Evolutionary conservation across 306 rosid species (phyloP), one percentile per base, ranked within the genome.

Genomic region (Glycine tomentella): DNA sequence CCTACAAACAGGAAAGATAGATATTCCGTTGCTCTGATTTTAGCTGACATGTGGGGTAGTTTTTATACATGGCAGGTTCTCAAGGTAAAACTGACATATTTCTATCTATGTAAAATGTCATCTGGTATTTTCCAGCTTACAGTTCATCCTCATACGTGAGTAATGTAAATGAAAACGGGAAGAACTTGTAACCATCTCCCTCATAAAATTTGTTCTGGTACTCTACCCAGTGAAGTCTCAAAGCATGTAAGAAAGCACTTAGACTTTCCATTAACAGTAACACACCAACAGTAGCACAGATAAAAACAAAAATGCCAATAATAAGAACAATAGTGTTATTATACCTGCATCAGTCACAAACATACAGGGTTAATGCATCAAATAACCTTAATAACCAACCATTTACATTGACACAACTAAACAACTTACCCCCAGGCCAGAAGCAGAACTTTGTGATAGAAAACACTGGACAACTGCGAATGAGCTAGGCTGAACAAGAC

Each of bases 201-300:
- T 90, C 93, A 5, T 95, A 95, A 72, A 95, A 95, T 87, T 93
- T 95, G 90, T 93, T 93, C 78, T 93, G 99, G 74, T 93, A 95
- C 87, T 95, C 98, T 55, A 93, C 97, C 99, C 98, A 95, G 83
- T 93, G 99, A 87, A 93, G 99, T 36, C 98, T 95, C 85, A 95
- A 72, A 8, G 99, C 98, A 67, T 95, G 99, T 82, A 93, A 92
- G 93, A 95, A 95, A 79, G 99, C 98, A 69, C 99, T 93, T 10
- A 92, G 87, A 55, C 94, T 91, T 90, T 95, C 97, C 98, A 95
- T 93, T 86, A 92, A 81, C 52, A 93, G 90, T 70, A 95, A 52
- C 53, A 93, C 99, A 40, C 98, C 99, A 9, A 95, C 88, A 3
- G 99, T 95, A 33, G 99, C 98, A 48, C 86, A 86, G 74, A 90